Base-by-base conservation (phyloP, 208 protist species). In the Zelonia costaricensis region DNA sequence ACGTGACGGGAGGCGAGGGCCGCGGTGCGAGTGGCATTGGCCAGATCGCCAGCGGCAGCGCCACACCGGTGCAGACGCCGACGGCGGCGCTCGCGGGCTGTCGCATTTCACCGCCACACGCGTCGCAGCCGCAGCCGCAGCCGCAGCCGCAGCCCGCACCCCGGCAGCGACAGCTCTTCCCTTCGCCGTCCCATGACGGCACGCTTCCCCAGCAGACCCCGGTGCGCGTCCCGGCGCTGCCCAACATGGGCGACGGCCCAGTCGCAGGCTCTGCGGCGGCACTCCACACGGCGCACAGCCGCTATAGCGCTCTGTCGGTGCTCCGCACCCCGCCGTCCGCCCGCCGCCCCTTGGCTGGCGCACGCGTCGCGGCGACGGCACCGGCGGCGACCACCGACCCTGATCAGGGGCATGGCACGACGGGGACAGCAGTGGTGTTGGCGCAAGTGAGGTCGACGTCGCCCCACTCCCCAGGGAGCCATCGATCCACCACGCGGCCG, bases 241-340 rank as follows among this genome's bases (percentile, higher is more conserved):
- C 63, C 10, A 70, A 70, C 47, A 70, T 70, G 63, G 63, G 63
- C 22, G 40, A 57, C 36, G 36, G n/a, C n/a, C n/a, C n/a, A n/a
- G n/a, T n/a, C n/a, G n/a, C n/a, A n/a, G n/a, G n/a, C n/a, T n/a
- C n/a, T n/a, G n/a, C n/a, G n/a, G n/a, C n/a, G n/a, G n/a, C n/a
- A n/a, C n/a, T n/a, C n/a, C n/a, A n/a, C n/a, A n/a, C n/a, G n/a
- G n/a, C n/a, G n/a, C 55, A 62, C 63, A 70, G 54, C 47, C 62
- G 62, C 30, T 70, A 70, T 55, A 70, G 63, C 40, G 39, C 55
- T 0, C 31, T 70, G 30, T 40, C 46, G 38, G 55, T 47, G 13
- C 40, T 70, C 30, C 63, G 63, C 38, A 61, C 55, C 12, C 63
- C 63, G 15, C 63, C 63, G 7, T 70, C 63, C 5, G 55, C 63